These are phyloP conservation scores for Aspergillus fumigatiaffinis DNA, from an alignment of 2,329 filamentous ascomycete genomes.

Conservation along the genomic window DNA sequence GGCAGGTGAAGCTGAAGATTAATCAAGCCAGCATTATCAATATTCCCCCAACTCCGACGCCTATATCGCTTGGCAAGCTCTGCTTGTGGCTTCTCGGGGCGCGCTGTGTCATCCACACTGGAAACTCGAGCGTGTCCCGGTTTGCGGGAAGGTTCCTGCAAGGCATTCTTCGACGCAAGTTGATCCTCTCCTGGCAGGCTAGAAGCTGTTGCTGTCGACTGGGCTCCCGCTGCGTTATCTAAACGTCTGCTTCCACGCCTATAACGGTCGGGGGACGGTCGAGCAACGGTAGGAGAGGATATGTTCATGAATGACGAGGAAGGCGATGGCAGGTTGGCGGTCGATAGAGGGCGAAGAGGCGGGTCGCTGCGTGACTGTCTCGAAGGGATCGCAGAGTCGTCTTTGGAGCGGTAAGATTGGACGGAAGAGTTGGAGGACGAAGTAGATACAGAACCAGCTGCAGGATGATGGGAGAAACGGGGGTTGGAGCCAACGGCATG, in stretches of 20 bases:
- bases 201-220: constrained; percentile 5
- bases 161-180: constrained; percentile 25
- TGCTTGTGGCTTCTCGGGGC: constrained; percentile 49
- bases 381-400: constrained; percentile 45
- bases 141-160: constrained; percentile 34
- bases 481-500: constrained; percentile 26
- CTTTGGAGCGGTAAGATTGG: constrained; percentile 44
- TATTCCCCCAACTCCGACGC: constrained; percentile 74
- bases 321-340: constrained; percentile 49
- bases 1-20: constrained; percentile 33
- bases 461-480: constrained; percentile 43
- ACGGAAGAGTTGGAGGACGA: constrained; percentile 49
- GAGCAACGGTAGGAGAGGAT: constrained; percentile 52
- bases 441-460: constrained; percentile 52
- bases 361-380: constrained; percentile 36
- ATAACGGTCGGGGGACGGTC: constrained; percentile 78
- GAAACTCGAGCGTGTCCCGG: constrained; percentile 54
- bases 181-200: constrained; percentile 11
- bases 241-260: constrained; percentile 61
- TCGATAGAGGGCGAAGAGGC: constrained; percentile 41
- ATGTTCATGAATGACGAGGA: constrained; percentile 52
- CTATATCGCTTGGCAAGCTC: constrained; percentile 74
- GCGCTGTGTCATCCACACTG: constrained; percentile 67
- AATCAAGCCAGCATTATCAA: constrained; percentile 45
- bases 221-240: constrained; percentile 40